phyloP scores from a whole-genome alignment of 345 rosid species.

The Melastoma malabathricum region DNA sequence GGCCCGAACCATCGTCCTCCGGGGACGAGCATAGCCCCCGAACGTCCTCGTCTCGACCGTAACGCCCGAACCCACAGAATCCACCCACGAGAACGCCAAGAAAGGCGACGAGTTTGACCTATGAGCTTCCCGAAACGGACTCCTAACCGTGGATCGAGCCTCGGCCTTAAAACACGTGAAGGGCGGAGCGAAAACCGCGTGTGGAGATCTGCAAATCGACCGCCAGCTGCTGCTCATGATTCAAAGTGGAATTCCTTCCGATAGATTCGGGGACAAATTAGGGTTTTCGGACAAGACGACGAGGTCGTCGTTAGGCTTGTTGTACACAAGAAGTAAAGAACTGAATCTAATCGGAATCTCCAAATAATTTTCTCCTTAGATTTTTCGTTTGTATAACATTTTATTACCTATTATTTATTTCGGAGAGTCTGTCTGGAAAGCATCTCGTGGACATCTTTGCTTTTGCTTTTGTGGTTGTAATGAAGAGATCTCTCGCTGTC shows the following conservation, averaged over 20 bases:
- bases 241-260: too few relatives aligned
- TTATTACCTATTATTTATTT: too few relatives aligned
- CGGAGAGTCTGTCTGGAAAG: too few relatives aligned
- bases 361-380: constrained; percentile 1
- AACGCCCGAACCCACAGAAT: constrained; percentile 22
- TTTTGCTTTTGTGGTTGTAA: too few relatives aligned
- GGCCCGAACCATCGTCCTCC: constrained; percentile 47
- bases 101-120: constrained; percentile 21
- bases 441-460: too few relatives aligned
- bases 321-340: not conserved
- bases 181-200: constrained; percentile 43
- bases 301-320: not conserved
- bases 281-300: not conserved
- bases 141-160: constrained; percentile 31
- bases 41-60: constrained; percentile 24
- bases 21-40: constrained; percentile 35
- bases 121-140: constrained; percentile 31
- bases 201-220: constrained; percentile 45
- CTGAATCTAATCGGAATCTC: constrained; percentile 13
- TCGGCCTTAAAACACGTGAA: constrained; percentile 33
- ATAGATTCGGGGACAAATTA: not conserved
- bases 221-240: constrained; percentile 50
- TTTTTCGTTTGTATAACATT: not conserved
- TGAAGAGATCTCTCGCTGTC: too few relatives aligned
- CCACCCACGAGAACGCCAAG: constrained; percentile 24